phyloP scores from a whole-genome alignment of 257 asterid genomes.

The Ilex asprella region DNA sequence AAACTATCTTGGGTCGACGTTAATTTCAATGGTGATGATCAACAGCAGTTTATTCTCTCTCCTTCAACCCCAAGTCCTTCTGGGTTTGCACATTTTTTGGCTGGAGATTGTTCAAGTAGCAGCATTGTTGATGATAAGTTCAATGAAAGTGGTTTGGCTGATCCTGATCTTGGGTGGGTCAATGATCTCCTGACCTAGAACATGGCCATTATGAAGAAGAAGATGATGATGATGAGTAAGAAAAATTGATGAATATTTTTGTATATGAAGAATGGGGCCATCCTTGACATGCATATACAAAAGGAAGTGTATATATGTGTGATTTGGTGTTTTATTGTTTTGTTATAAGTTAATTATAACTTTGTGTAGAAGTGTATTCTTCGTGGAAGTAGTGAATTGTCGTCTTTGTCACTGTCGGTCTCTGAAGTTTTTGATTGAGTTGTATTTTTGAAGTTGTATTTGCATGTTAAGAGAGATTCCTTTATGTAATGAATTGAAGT shows the following conservation, averaged over 20 bases:
- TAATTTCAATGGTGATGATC: conserved; percentile 4
- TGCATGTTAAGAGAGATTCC: too few relatives aligned
- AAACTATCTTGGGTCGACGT: not conserved
- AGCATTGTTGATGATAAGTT: not conserved
- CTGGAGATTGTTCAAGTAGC: conserved; percentile 3
- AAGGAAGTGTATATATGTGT: too few relatives aligned
- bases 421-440: too few relatives aligned
- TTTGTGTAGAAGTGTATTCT: too few relatives aligned
- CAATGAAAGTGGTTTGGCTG: not conserved
- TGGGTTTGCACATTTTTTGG: not conserved
- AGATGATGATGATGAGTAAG: not conserved
- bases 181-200: conserved; percentile 10
- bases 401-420: too few relatives aligned
- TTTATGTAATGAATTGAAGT: too few relatives aligned
- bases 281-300: too few relatives aligned
- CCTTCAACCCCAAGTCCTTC: conserved; percentile 9
- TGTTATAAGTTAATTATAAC: too few relatives aligned
- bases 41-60: conserved; percentile 2
- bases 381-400: too few relatives aligned
- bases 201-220: not conserved
- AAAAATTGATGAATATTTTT: not conserved
- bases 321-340: too few relatives aligned
- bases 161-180: conserved; percentile 11
- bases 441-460: too few relatives aligned
- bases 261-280: too few relatives aligned